Evolutionary conservation across 1,139 yeast genomes (phyloP).

Genomic region (Yamadazyma dendronema): DNA sequence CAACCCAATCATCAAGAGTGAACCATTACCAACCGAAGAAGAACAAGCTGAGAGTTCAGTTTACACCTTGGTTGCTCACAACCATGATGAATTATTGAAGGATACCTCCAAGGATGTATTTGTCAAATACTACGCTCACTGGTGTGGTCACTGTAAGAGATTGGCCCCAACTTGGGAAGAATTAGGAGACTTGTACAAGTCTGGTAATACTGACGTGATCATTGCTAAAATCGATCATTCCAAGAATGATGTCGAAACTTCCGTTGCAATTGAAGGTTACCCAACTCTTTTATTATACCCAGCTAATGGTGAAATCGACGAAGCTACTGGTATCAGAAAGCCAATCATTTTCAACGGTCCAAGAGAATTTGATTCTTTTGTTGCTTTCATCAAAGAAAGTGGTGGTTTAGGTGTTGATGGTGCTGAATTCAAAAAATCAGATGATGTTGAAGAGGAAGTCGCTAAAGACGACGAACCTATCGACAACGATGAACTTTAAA

Average conservation of each 20-base stretch:
- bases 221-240: conserved; percentile 91
- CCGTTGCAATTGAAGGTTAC: conserved; percentile 72
- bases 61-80: conserved; percentile 78
- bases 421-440: conserved; percentile 24
- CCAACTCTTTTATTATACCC: conserved; percentile 93
- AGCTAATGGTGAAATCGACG: conserved; percentile 74
- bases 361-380: conserved; percentile 74
- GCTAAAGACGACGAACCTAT: conserved; percentile 21
- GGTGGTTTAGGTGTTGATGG: conserved; percentile 64
- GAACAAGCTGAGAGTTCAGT: conserved; percentile 75
- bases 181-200: conserved; percentile 65
- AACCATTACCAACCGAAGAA: conserved; percentile 68
- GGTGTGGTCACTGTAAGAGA: conserved; percentile 99
- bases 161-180: conserved; percentile 92
- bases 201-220: conserved; percentile 52
- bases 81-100: conserved; percentile 66
- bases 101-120: conserved; percentile 80
- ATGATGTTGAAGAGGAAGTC: conserved; percentile 22
- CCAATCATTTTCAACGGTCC: conserved; percentile 70
- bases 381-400: conserved; percentile 63
- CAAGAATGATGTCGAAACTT: conserved; percentile 77
- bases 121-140: conserved; percentile 95
- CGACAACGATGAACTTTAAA: conserved; percentile 41
- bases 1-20: conserved; percentile 78
- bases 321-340: conserved; percentile 49